Evolutionary conservation across 2,329 filamentous ascomycete genomes (phyloP).

Genomic region (Paraconiothyrium brasiliense): DNA sequence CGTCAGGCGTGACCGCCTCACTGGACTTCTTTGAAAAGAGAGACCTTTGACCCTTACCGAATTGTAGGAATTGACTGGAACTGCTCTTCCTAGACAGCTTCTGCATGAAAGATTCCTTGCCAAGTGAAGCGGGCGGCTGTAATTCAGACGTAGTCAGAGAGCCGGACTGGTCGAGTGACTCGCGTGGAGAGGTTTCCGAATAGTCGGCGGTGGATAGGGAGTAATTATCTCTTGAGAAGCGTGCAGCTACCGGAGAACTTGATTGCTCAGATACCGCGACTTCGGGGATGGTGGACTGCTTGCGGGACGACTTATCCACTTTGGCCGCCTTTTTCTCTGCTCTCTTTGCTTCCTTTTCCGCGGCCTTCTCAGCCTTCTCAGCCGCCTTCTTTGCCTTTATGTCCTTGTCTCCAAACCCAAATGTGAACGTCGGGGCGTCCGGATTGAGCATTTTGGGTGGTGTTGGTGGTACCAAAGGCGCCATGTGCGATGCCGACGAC

Average conservation of each 20-base stretch:
- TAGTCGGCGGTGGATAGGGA: slow-evolving; percentile 54
- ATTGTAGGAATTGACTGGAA: slow-evolving; percentile 56
- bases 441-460: slow-evolving; percentile 76
- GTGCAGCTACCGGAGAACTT: slow-evolving; percentile 39
- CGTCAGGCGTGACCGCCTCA: slow-evolving; percentile 49
- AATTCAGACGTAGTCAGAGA: slow-evolving; percentile 50
- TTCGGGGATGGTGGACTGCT: slow-evolving; percentile 36
- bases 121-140: slow-evolving; percentile 46
- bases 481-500: slow-evolving; percentile 61
- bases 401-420: slow-evolving; percentile 62
- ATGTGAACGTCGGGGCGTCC: slow-evolving; percentile 86
- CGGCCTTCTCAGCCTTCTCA: slow-evolving; percentile 49
- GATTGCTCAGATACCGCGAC: slow-evolving; percentile 37
- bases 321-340: slow-evolving; percentile 52
- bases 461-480: slow-evolving; percentile 55
- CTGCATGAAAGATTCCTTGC: slow-evolving; percentile 60
- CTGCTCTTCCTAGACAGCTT: slow-evolving; percentile 60
- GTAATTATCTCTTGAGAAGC: slow-evolving; percentile 54
- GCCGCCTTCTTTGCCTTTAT: slow-evolving; percentile 46
- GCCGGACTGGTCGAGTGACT: slow-evolving; percentile 51
- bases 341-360: slow-evolving; percentile 40
- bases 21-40: slow-evolving; percentile 46
- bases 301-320: slow-evolving; percentile 45
- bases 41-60: slow-evolving; percentile 49
- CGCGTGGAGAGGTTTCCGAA: slow-evolving; percentile 49